Conservation (phyloP, 352 stramenopile species). For the Phytophthora sp. region DNA sequence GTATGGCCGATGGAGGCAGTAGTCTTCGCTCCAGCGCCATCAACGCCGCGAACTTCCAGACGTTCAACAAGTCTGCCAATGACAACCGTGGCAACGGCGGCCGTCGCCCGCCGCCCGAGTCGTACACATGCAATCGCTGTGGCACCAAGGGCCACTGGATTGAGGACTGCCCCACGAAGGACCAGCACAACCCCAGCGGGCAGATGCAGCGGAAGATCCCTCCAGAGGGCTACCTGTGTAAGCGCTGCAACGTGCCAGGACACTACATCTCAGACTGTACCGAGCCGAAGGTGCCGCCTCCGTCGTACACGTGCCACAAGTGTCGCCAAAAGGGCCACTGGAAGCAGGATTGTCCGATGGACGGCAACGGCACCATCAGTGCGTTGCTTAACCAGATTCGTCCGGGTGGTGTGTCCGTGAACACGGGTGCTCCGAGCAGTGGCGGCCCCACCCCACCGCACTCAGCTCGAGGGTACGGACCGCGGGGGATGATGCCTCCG, state of each 20-base stretch:
- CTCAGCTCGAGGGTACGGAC: constrained; percentile 27
- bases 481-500: constrained; percentile 41
- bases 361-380: constrained; percentile 59
- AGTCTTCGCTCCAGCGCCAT: constrained; percentile 73
- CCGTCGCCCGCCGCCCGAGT: constrained; percentile 73
- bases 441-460: constrained; percentile 13
- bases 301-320: constrained; percentile 88
- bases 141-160: constrained; percentile 89
- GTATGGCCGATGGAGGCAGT: constrained; percentile 64
- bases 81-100: constrained; percentile 35
- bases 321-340: constrained; percentile 89
- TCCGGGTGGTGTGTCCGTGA: constrained; percentile 17
- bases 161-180: constrained; percentile 87
- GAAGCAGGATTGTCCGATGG: constrained; percentile 89
- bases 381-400: constrained; percentile 48
- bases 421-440: constrained; percentile 13
- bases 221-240: constrained; percentile 85
- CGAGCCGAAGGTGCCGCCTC: constrained; percentile 80
- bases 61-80: constrained; percentile 52
- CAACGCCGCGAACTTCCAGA: constrained; percentile 75
- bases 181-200: constrained; percentile 46
- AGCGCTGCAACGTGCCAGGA: constrained; percentile 83
- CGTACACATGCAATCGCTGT: constrained; percentile 90
- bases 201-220: constrained; percentile 56
- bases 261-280: constrained; percentile 90